phyloP scores from a whole-genome alignment of 2,329 filamentous ascomycete species.

The Penicillium expansum region DNA sequence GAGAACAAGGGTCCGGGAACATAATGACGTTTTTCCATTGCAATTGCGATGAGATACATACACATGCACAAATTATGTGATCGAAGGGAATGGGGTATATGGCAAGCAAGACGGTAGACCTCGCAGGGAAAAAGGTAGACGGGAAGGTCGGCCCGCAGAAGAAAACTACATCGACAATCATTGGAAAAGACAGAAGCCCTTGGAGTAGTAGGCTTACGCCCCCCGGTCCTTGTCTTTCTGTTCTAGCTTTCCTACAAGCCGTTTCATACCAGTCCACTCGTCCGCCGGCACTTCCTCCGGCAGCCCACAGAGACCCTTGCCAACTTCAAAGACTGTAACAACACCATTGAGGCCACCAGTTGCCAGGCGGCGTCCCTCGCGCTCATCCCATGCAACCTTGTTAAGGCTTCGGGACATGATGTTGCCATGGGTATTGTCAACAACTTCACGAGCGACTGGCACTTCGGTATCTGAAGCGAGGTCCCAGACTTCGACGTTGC shows the following conservation, averaged over 20 bases:
- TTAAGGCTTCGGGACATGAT: conserved; percentile 85
- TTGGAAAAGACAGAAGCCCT: conserved; percentile 2
- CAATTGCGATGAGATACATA: conserved; percentile 5
- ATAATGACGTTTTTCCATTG: neutral
- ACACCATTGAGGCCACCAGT: conserved; percentile 90
- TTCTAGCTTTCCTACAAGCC: conserved; percentile 74
- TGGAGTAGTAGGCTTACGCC: conserved; percentile 19
- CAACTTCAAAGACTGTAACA: conserved; percentile 88
- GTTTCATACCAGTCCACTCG: conserved; percentile 93
- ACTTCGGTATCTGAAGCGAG: conserved; percentile 90
- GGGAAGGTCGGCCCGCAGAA: conserved; percentile 11
- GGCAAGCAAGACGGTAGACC: conserved; percentile 19
- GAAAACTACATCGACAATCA: conserved; percentile 11
- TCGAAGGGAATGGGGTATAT: conserved; percentile 26
- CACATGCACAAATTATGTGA: conserved; percentile 18
- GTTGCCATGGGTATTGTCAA: conserved; percentile 58
- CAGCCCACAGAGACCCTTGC: conserved; percentile 74
- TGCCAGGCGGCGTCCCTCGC: conserved; percentile 80
- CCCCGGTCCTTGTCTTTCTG: conserved; percentile 39
- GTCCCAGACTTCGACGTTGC: conserved; percentile 92
- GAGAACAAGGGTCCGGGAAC: neutral
- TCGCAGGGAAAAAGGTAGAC: conserved; percentile 7
- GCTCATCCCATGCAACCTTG: conserved; percentile 89
- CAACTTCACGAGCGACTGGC: conserved; percentile 64
- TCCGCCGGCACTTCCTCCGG: conserved; percentile 78